Evolutionary conservation across 345 rosid species (phyloP).

Genomic region (Cardamine chenopodiifolia): DNA sequence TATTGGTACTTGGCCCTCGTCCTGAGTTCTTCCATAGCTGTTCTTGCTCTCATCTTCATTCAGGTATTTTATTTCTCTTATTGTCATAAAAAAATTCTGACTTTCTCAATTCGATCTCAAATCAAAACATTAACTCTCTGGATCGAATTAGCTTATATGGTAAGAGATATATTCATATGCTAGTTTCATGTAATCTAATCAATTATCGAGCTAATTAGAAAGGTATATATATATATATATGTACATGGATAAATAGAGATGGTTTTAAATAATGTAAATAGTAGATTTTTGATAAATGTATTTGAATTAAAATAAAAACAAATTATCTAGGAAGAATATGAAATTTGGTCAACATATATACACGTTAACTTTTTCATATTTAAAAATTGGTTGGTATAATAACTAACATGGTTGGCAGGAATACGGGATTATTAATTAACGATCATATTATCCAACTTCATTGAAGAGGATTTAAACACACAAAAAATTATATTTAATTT

Average conservation of each 20-base stretch:
- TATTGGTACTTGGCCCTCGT: conserved; percentile 85
- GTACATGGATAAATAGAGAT: background rate
- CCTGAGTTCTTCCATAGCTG: conserved; percentile 58
- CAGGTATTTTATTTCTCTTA: conserved; percentile 52
- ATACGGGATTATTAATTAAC: background rate
- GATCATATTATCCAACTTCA: background rate
- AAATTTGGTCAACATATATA: background rate
- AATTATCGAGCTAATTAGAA: background rate
- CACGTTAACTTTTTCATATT: background rate
- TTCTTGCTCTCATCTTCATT: conserved; percentile 62
- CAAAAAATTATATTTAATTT: too few relatives aligned
- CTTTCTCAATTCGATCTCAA: background rate
- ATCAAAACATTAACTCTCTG: background rate
- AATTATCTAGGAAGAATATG: background rate
- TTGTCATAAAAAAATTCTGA: background rate
- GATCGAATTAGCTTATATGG: background rate
- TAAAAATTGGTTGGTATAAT: background rate
- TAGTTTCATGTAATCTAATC: background rate
- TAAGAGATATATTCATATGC: background rate
- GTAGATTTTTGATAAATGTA: background rate
- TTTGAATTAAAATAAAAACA: background rate
- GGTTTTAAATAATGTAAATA: background rate
- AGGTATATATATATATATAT: background rate
- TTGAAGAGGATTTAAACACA: background rate
- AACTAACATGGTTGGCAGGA: conserved; percentile 7